Evolutionary conservation across 192 early-diverging fungal genomes (phyloP), one percentile per base, ranked within the genome.

Genomic region (Coemansia sp.): DNA sequence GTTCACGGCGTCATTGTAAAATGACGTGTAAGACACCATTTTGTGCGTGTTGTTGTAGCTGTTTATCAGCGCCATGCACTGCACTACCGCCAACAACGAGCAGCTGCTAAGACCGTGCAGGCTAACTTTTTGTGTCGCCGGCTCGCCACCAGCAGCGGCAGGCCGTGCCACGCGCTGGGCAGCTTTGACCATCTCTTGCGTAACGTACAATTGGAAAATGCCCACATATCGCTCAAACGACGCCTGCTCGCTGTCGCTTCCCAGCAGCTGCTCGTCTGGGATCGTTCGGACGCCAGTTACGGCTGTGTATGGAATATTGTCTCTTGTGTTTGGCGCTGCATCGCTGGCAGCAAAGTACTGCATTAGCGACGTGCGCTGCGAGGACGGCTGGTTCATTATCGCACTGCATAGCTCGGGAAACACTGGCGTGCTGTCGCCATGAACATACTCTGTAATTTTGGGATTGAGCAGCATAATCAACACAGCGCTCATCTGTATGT

Each of bases 1-100:
- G 60, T 91, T 91, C 21, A 91, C 68, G 0, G 83, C 73, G 37
- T 83, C 83, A 62, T 89, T 91, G 78, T 91, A 91, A 59, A 91
- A 91, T 11, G 76, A 82, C 12, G 84, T 74, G 40, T 86, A 89
- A 6, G 84, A 65, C 37, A 88, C 79, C 31, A 87, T 53, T n/a
- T 69, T 55, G 21, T 75, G 72, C 14, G 82, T 60, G 60, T 86
- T 82, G 69, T 91, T 91, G 49, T 87, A 63, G 38, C 79, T 75
- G 77, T 89, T 87, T 82, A 78, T 55, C 20, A 71, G 52, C 20
- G 60, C 62, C 48, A 80, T 63, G 34, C 59, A 71, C 52, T 79
- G 71, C 10, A 64, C 68, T 11, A 75, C 76, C 2, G 57, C 53
- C 28, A 65, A 49, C 42, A 78, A 52, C 21, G 66, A 66, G 42